Evolutionary conservation across 495 filamentous ascomycete species (phyloP).

Genomic region (Xylaria cubensis): DNA sequence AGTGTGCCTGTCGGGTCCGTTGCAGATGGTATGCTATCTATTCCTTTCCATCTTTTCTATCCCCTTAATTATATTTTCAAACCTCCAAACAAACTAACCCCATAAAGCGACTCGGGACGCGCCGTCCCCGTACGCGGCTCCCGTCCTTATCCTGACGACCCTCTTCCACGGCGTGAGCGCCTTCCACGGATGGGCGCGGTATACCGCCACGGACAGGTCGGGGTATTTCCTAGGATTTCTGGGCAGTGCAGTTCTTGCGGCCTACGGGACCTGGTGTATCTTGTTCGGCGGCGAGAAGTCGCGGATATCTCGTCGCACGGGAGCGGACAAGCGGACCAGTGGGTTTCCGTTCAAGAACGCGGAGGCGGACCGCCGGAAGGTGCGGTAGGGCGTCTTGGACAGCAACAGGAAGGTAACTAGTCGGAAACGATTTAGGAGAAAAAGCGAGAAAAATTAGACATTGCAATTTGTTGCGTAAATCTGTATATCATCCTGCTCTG

Average conservation of each 20-base stretch:
- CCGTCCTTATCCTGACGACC: constrained; percentile 69
- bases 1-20: constrained; percentile 71
- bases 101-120: constrained; percentile 22
- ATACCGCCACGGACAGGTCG: constrained; percentile 56
- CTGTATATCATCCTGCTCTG: neutral
- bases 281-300: constrained; percentile 73
- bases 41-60: neutral
- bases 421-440: neutral
- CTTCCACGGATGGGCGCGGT: constrained; percentile 74
- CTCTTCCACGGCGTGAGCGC: constrained; percentile 67
- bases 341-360: constrained; percentile 82
- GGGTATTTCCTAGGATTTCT: constrained; percentile 62
- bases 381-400: neutral
- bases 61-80: neutral
- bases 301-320: constrained; percentile 70
- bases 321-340: constrained; percentile 78
- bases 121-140: constrained; percentile 66
- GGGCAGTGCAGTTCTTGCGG: constrained; percentile 59
- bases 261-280: constrained; percentile 74
- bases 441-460: neutral
- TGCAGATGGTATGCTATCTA: constrained; percentile 32
- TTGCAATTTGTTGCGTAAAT: neutral
- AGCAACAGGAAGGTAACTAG: neutral
- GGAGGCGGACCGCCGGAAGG: constrained; percentile 23
- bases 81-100: neutral